phyloP scores from a whole-genome alignment of 1,284 basidiomycete species.

The Coniophora puteana region DNA sequence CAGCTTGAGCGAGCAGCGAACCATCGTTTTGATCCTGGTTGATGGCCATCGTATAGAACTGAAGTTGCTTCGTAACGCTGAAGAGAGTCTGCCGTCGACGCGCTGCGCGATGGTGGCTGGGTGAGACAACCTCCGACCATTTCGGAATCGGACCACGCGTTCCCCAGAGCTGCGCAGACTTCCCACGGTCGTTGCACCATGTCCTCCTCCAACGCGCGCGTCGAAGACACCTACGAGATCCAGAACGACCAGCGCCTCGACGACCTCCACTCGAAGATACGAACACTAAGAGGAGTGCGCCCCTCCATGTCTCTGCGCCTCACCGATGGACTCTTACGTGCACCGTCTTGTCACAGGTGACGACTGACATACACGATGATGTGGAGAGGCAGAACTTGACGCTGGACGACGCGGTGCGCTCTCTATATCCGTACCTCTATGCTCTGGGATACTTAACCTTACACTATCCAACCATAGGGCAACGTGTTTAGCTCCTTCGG shows the following conservation, averaged over 20 bases:
- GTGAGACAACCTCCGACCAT: no score
- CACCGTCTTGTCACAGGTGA: conserved; percentile 46
- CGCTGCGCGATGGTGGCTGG: no score
- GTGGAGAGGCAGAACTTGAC: conserved; percentile 77
- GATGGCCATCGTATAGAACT: no score
- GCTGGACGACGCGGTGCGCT: conserved; percentile 70
- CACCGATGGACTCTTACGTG: conserved; percentile 1
- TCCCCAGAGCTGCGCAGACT: not conserved
- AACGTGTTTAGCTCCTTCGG: conserved; percentile 65
- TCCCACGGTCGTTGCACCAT: no score
- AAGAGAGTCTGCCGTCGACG: no score
- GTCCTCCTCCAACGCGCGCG: not conserved
- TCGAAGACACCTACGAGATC: conserved; percentile 74
- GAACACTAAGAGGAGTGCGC: conserved; percentile 70
- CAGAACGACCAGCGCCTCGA: conserved; percentile 83
- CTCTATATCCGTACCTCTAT: not conserved
- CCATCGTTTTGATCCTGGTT: no score
- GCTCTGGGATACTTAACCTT: not conserved
- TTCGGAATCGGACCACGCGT: no score
- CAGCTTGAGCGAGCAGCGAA: no score
- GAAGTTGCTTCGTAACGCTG: no score
- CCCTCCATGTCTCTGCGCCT: conserved; percentile 4
- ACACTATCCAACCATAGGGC: conserved; percentile 35
- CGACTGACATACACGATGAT: conserved; percentile 76
- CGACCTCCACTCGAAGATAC: conserved; percentile 75